phyloP scores from a whole-genome alignment of 352 stramenopile genomes.

The Phytopythium montanum region DNA sequence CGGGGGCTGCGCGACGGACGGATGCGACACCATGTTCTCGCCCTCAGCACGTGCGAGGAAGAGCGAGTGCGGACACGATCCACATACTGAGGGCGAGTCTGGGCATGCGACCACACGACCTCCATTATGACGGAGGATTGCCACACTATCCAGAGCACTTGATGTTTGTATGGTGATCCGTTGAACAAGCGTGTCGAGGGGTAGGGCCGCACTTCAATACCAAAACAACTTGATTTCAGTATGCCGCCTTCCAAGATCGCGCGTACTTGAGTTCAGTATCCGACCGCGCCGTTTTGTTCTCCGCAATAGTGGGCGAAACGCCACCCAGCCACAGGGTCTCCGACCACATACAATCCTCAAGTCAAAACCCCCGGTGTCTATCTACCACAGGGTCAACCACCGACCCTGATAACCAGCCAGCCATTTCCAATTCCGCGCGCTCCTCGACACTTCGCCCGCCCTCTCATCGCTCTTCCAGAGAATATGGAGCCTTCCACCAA shows the following conservation, averaged over 20 bases:
- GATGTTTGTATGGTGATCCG: too few species aligned
- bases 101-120: too few species aligned
- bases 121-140: too few species aligned
- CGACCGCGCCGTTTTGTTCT: background rate
- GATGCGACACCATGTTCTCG: background rate
- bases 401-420: too few species aligned
- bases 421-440: too few species aligned
- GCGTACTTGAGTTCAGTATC: background rate
- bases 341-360: too few species aligned
- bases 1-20: background rate
- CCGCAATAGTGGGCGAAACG: background rate
- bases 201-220: background rate
- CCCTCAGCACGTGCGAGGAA: slow-evolving; percentile 3
- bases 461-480: background rate
- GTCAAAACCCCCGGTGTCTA: too few species aligned
- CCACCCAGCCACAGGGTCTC: too few species aligned
- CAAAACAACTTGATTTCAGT: background rate
- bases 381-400: too few species aligned
- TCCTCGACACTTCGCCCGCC: background rate
- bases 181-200: background rate
- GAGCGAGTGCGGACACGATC: slow-evolving; percentile 1
- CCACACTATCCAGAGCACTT: too few species aligned
- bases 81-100: background rate
- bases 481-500: slow-evolving; percentile 16
- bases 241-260: background rate